Percentiles rank a stretch among this genome's conserved stretches.
phyloP scores from a whole-genome alignment of 176 grass and related monocot genomes.

The Oryza meyeriana region DNA sequence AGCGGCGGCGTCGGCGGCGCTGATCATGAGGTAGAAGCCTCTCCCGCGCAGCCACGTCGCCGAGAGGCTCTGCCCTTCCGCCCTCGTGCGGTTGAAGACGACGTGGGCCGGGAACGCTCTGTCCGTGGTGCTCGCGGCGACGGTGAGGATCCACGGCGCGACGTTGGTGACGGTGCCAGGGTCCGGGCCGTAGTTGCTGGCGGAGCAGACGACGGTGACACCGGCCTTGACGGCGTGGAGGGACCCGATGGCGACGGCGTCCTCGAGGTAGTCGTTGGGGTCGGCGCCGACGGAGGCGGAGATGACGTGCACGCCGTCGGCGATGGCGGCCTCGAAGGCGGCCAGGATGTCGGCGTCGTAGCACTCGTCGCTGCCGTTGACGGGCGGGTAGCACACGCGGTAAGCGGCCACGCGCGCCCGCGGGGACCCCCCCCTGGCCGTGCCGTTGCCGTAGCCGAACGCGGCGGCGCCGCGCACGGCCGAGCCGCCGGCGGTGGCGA shows the following conservation, averaged over 20 bases:
- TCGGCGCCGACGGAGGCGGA: slow-evolving; percentile 61
- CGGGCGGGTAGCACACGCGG: slow-evolving; percentile 59
- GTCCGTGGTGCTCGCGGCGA: slow-evolving; percentile 55
- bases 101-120: slow-evolving; percentile 48
- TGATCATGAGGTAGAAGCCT: slow-evolving; percentile 49
- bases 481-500: slow-evolving; percentile 56
- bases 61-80: slow-evolving; percentile 70
- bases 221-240: slow-evolving; percentile 65
- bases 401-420: slow-evolving; percentile 61
- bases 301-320: slow-evolving; percentile 63
- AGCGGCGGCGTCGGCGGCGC: slow-evolving; percentile 23
- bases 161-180: slow-evolving; percentile 44
- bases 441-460: slow-evolving; percentile 52
- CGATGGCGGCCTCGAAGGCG: slow-evolving; percentile 70
- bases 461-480: slow-evolving; percentile 38
- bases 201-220: slow-evolving; percentile 67
- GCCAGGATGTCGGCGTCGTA: slow-evolving; percentile 65
- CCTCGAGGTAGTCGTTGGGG: slow-evolving; percentile 17
- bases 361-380: slow-evolving; percentile 49
- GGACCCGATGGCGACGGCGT: slow-evolving; percentile 57
- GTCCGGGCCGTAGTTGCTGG: slow-evolving; percentile 50
- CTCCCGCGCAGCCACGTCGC: slow-evolving; percentile 30
- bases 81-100: slow-evolving; percentile 31
- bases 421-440: slow-evolving; percentile 62
- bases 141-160: slow-evolving; percentile 73